Evolutionary conservation across 2,329 filamentous ascomycete genomes (phyloP).

Genomic region (Claviceps humidiphila): DNA sequence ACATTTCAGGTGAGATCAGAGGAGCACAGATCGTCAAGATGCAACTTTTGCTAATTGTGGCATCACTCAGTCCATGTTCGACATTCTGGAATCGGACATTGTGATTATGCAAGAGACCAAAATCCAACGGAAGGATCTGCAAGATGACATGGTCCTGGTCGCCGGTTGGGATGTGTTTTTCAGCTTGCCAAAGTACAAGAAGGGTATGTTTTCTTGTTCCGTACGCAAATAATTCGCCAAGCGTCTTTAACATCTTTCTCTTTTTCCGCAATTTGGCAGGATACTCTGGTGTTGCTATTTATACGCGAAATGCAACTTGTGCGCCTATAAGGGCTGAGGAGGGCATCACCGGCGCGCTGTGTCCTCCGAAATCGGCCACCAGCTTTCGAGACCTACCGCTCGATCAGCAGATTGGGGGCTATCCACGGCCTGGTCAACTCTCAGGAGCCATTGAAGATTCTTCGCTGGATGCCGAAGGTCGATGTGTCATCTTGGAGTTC

Average conservation of each 20-base stretch:
- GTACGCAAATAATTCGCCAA: not conserved
- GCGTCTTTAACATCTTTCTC: not conserved
- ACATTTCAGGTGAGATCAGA: slow-evolving; percentile 47
- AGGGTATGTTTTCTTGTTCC: slow-evolving; percentile 42
- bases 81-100: slow-evolving; percentile 82
- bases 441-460: slow-evolving; percentile 50
- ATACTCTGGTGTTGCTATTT: slow-evolving; percentile 91
- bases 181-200: slow-evolving; percentile 85
- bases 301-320: slow-evolving; percentile 78
- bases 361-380: slow-evolving; percentile 54
- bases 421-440: slow-evolving; percentile 60
- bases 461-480: slow-evolving; percentile 76
- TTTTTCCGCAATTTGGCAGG: slow-evolving; percentile 36
- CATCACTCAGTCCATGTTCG: slow-evolving; percentile 66
- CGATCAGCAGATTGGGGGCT: slow-evolving; percentile 74
- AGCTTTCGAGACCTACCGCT: slow-evolving; percentile 63
- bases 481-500: slow-evolving; percentile 85
- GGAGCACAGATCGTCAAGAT: not conserved
- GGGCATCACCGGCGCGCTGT: slow-evolving; percentile 74
- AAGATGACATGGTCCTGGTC: slow-evolving; percentile 90
- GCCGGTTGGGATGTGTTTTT: slow-evolving; percentile 95
- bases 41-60: not conserved
- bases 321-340: slow-evolving; percentile 84
- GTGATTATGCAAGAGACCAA: slow-evolving; percentile 93
- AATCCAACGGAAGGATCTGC: slow-evolving; percentile 83